phyloP scores from a whole-genome alignment of 2,329 filamentous ascomycete genomes.

The Botryosphaeria agaves region DNA sequence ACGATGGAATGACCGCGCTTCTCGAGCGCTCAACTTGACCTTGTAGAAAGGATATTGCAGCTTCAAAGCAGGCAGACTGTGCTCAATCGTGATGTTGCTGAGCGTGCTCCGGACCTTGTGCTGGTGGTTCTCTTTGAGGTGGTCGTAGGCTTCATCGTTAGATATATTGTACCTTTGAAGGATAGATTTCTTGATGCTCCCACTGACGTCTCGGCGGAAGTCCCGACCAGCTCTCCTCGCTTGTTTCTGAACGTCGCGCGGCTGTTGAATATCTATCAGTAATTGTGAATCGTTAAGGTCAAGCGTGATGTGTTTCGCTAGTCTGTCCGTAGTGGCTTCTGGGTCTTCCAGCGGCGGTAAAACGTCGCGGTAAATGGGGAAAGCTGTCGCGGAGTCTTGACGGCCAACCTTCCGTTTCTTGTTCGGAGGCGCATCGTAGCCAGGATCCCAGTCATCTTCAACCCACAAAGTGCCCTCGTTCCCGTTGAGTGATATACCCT shows the following conservation, averaged over 20 bases:
- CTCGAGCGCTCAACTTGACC: slow-evolving; percentile 54
- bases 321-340: slow-evolving; percentile 50
- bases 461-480: slow-evolving; percentile 8
- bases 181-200: slow-evolving; percentile 54
- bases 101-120: slow-evolving; percentile 89
- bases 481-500: slow-evolving; percentile 13
- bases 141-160: slow-evolving; percentile 90
- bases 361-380: neutral
- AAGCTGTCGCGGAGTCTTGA: slow-evolving; percentile 8
- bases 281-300: slow-evolving; percentile 82
- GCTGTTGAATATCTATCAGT: slow-evolving; percentile 61
- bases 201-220: slow-evolving; percentile 48
- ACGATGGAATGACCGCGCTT: slow-evolving; percentile 71
- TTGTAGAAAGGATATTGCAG: slow-evolving; percentile 94
- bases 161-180: slow-evolving; percentile 83
- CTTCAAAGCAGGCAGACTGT: slow-evolving; percentile 80
- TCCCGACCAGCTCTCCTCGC: slow-evolving; percentile 30
- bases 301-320: slow-evolving; percentile 63
- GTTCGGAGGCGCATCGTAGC: slow-evolving; percentile 21
- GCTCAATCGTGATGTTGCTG: slow-evolving; percentile 82
- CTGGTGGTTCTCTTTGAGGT: slow-evolving; percentile 91
- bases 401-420: slow-evolving; percentile 47
- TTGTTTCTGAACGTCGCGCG: slow-evolving; percentile 44
- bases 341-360: slow-evolving; percentile 69
- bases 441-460: slow-evolving; percentile 18